Percentiles rank a stretch among this genome's conserved stretches.
Conservation (phyloP, 306 rosid species). For the Gastrolobium villosum region DNA sequence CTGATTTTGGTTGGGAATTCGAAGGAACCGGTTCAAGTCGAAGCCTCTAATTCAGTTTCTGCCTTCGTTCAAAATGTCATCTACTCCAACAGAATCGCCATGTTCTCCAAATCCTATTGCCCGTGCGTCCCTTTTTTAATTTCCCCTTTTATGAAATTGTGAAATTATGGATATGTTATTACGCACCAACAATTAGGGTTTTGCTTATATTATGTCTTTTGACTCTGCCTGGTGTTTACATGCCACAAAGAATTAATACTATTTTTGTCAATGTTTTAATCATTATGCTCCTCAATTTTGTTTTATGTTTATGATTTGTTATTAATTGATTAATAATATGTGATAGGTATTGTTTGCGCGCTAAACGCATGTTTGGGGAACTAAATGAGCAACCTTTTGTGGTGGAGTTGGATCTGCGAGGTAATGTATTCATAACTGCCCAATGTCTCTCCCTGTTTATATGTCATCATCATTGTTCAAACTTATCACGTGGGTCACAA, state of each 20-base stretch:
- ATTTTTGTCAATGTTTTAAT: neutral
- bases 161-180: neutral
- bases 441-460: neutral
- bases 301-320: no score
- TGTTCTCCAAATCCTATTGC: slow-evolving; percentile 95
- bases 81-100: slow-evolving; percentile 81
- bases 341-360: slow-evolving; percentile 77
- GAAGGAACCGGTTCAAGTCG: slow-evolving; percentile 31
- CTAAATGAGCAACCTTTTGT: slow-evolving; percentile 77
- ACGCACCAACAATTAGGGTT: slow-evolving; percentile 38
- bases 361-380: slow-evolving; percentile 77
- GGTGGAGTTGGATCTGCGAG: slow-evolving; percentile 91
- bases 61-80: slow-evolving; percentile 86
- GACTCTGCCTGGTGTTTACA: no score
- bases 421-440: slow-evolving; percentile 45
- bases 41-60: slow-evolving; percentile 69
- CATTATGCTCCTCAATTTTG: neutral
- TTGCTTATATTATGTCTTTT: neutral
- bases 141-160: neutral
- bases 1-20: slow-evolving; percentile 40
- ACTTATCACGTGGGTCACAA: neutral
- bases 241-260: neutral
- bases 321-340: no score
- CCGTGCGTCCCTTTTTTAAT: slow-evolving; percentile 56
- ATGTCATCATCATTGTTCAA: neutral